Evolutionary conservation across 345 rosid species (phyloP).

Genomic region (Eucalyptus virginea): DNA sequence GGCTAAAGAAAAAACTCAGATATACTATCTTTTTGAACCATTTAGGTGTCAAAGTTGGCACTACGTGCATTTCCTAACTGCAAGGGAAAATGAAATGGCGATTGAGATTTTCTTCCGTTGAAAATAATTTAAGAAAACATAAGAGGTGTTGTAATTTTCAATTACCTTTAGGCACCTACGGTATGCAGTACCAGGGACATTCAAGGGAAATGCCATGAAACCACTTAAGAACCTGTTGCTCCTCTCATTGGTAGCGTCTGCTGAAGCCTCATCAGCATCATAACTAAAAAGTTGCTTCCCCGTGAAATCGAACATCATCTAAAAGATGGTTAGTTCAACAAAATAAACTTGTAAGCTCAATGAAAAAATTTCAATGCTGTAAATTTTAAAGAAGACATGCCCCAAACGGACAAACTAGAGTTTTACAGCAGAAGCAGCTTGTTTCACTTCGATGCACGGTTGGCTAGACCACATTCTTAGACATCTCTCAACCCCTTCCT

Average conservation of each 20-base stretch:
- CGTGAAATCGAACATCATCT: not conserved
- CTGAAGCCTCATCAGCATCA: not conserved
- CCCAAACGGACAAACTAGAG: not conserved
- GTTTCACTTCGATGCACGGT: not conserved
- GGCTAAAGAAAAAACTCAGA: not conserved
- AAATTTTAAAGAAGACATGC: not conserved
- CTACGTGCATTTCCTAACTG: not conserved
- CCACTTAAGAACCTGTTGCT: not conserved
- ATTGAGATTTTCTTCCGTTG: not conserved
- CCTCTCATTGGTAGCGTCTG: not conserved
- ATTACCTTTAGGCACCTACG: slow-evolving; percentile 12
- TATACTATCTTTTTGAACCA: not conserved
- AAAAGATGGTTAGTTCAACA: not conserved
- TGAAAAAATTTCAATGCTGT: not conserved
- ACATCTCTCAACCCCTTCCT: not conserved
- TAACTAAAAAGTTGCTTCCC: not conserved
- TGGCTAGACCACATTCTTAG: slow-evolving; percentile 1
- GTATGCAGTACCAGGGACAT: slow-evolving; percentile 16
- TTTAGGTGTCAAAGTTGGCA: not conserved
- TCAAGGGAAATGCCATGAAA: slow-evolving; percentile 12
- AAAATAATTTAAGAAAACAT: not conserved
- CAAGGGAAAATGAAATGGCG: not conserved
- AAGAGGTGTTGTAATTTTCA: not conserved
- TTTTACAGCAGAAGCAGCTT: not conserved
- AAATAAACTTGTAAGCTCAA: not conserved